Evolutionary conservation across 2,329 filamentous ascomycete species (phyloP).

Genomic region (Chaetomiaceae sp.): DNA sequence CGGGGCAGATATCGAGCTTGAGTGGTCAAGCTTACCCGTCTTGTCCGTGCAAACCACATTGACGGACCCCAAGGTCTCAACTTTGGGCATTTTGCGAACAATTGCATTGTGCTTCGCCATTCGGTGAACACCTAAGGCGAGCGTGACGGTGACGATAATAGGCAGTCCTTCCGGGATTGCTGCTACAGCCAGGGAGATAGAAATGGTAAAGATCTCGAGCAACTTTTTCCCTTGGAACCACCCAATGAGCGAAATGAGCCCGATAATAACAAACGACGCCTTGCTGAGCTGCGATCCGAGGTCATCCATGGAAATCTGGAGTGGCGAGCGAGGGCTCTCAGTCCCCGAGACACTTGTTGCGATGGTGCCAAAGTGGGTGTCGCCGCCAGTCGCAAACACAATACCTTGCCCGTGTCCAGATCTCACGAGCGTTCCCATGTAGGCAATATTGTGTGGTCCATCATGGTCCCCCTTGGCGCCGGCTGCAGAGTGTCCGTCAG

Average conservation of each 20-base stretch:
- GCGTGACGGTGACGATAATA: conserved; percentile 95
- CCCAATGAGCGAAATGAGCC: conserved; percentile 84
- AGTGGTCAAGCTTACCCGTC: conserved; percentile 55
- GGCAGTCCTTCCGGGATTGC: conserved; percentile 94
- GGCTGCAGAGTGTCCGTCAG: conserved; percentile 55
- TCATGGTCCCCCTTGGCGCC: conserved; percentile 64
- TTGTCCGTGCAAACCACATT: conserved; percentile 99
- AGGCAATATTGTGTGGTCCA: conserved; percentile 79
- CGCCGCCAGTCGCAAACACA: conserved; percentile 91
- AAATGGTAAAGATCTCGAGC: conserved; percentile 95
- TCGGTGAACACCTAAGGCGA: conserved; percentile 88
- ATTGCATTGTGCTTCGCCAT: conserved; percentile 97
- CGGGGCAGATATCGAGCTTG: not conserved
- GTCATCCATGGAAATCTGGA: conserved; percentile 97
- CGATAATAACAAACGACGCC: conserved; percentile 92
- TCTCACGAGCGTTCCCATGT: conserved; percentile 95
- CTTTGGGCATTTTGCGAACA: conserved; percentile 90
- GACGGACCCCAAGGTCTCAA: conserved; percentile 95
- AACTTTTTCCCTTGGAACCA: conserved; percentile 84
- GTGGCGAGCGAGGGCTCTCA: conserved; percentile 86
- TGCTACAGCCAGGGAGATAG: conserved; percentile 91
- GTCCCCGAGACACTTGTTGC: conserved; percentile 91
- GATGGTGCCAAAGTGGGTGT: conserved; percentile 94
- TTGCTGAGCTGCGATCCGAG: conserved; percentile 94
- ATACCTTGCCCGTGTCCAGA: conserved; percentile 94